These are phyloP conservation scores for Plantago elongata DNA, from an alignment of 257 asterid species.

Conservation along the genomic window DNA sequence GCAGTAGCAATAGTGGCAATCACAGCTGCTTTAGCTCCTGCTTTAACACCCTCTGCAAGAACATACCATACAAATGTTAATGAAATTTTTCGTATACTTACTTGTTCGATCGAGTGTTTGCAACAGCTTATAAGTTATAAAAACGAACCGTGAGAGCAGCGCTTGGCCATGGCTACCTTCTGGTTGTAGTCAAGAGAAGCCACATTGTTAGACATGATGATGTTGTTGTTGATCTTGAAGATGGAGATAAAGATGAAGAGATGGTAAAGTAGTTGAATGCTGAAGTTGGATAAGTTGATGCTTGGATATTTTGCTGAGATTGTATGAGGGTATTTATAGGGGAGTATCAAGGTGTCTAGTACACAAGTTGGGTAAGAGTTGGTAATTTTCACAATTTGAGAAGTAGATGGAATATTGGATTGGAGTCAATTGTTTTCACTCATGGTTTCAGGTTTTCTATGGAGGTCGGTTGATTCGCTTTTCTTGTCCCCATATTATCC, in stretches of 20 bases:
- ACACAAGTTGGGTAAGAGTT: too few relatives aligned
- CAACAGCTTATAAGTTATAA: background rate
- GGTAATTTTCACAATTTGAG: background rate
- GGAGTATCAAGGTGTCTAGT: background rate
- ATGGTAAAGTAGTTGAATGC: background rate
- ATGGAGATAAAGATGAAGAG: background rate
- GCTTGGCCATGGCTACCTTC: slow-evolving; percentile 67
- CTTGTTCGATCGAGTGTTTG: background rate
- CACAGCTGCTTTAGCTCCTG: slow-evolving; percentile 84
- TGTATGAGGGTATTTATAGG: background rate
- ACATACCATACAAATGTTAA: background rate
- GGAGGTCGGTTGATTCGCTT: too few relatives aligned
- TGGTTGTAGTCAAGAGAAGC: slow-evolving; percentile 46
- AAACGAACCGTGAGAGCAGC: slow-evolving; percentile 57
- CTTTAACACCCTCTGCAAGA: slow-evolving; percentile 65
- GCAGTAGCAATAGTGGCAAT: slow-evolving; percentile 79
- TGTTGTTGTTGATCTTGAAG: too few relatives aligned
- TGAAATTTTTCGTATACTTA: too few relatives aligned
- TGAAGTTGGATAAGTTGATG: slow-evolving; percentile 1
- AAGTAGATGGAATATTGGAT: background rate
- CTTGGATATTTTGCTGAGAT: background rate
- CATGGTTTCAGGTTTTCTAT: background rate
- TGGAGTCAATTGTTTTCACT: background rate
- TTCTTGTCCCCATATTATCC: too few relatives aligned
- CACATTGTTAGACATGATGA: slow-evolving; percentile 32